These are phyloP conservation scores for Mycena haematopus DNA, from an alignment of 768 basidiomycete genomes.

Conservation along the genomic window DNA sequence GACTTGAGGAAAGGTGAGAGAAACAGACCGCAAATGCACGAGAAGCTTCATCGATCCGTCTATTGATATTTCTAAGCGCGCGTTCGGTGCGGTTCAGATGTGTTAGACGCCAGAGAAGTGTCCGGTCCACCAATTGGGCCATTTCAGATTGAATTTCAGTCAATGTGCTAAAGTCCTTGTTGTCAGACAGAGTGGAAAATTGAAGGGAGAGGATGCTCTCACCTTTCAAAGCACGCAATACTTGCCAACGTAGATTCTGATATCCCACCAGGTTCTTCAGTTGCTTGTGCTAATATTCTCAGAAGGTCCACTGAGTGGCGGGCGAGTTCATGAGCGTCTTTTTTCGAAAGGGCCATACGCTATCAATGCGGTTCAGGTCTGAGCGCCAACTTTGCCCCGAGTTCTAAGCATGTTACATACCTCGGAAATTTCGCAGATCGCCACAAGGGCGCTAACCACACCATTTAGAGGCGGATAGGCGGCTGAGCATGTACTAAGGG, in stretches of 20 bases:
- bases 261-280: not conserved
- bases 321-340: conserved; percentile 5
- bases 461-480: conserved; percentile 13
- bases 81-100: conserved; percentile 20
- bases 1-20: not conserved
- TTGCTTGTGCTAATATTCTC: not conserved
- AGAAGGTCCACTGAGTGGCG: not conserved
- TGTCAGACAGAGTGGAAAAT: not conserved
- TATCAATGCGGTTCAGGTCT: not conserved
- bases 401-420: not conserved
- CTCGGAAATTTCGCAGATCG: conserved; percentile 10
- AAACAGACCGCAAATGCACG: conserved; percentile 7
- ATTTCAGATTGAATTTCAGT: conserved; percentile 6
- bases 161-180: not conserved
- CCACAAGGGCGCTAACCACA: conserved; percentile 12
- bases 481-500: conserved; percentile 11
- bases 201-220: not conserved
- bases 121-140: not conserved
- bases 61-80: not conserved
- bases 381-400: not conserved
- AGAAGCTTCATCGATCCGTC: conserved; percentile 14
- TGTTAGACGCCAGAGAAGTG: not conserved
- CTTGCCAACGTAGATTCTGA: conserved; percentile 11
- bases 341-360: conserved; percentile 11
- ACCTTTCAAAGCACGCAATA: conserved; percentile 7